Evolutionary conservation across 176 grass and related monocot species (phyloP), one percentile per base, ranked within the genome.

Genomic region (Lolium multiflorum): DNA sequence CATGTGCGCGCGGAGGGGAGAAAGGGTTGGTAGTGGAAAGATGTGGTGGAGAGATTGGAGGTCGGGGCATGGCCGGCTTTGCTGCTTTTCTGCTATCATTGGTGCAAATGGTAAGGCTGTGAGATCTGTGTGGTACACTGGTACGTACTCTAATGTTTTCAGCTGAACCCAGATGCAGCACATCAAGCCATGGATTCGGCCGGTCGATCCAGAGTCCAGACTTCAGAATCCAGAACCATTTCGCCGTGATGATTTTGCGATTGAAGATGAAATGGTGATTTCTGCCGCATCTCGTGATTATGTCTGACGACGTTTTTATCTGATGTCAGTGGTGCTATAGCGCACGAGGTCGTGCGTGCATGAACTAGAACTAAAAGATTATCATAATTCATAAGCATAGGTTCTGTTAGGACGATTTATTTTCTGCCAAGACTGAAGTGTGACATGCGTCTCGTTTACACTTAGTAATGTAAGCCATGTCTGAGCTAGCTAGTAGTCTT

Each of bases 81-180:
- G 72, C 35, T 74, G 72, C 35, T 82, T 83, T 77, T 78, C 59
- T 84, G 69, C 68, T 69, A 91, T 91, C 60, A 91, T 84, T 91
- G 81, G 28, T 31, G 68, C n/a, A 26, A 17, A 75, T 78, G 55
- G 48, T 66, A 84, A 79, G 43, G 44, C 65, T 39, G 15, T 55
- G 57, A 79, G 84, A 87, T 90, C 80, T 77, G 68, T 77, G 68
- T 60, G 24, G 63, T 79, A 20, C 58, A 48, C 21, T 48, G 25
- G 2, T 41, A 44, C 13, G 2, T 41, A 44, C 13, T 66, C 59
- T 20, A n/a, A 17, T 69, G 78, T 60, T 51, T 82, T 87, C 82
- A 83, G 72, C 66, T 50, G 65, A 64, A 5, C 43, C 52, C 76
- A 44, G 46, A 73, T 71, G 74, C 48, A 74, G 25, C 11, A 52